These are phyloP conservation scores for Komagataella pastoris DNA, from an alignment of 805 yeast genomes.

Conservation along the genomic window DNA sequence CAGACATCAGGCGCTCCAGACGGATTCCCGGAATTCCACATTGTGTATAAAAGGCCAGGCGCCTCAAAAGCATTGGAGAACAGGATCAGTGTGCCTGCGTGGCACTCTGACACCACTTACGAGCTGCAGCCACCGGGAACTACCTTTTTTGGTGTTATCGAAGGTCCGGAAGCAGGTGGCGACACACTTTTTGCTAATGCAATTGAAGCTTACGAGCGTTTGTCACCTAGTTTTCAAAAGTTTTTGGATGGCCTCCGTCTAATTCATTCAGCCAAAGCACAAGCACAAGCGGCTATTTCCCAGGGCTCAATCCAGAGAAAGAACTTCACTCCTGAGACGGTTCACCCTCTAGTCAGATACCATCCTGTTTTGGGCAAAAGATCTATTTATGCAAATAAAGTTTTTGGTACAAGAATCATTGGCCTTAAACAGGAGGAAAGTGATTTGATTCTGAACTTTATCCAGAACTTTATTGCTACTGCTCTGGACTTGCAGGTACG, in stretches of 20 bases:
- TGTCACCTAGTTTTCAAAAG: slow-evolving; percentile 52
- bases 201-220: slow-evolving; percentile 55
- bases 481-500: slow-evolving; percentile 52
- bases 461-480: slow-evolving; percentile 37
- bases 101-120: slow-evolving; percentile 70
- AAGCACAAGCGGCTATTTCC: slow-evolving; percentile 39
- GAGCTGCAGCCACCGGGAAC: slow-evolving; percentile 64
- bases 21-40: slow-evolving; percentile 44
- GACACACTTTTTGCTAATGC: slow-evolving; percentile 72
- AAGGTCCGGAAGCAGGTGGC: slow-evolving; percentile 54
- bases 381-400: slow-evolving; percentile 35
- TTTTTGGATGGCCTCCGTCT: slow-evolving; percentile 50
- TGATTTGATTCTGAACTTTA: slow-evolving; percentile 41
- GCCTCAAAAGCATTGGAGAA: slow-evolving; percentile 24
- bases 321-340: slow-evolving; percentile 37
- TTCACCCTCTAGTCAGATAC: slow-evolving; percentile 59
- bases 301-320: slow-evolving; percentile 58
- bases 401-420: slow-evolving; percentile 52
- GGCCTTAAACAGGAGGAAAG: slow-evolving; percentile 68
- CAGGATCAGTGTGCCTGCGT: slow-evolving; percentile 17
- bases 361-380: slow-evolving; percentile 64
- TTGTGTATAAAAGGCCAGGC: slow-evolving; percentile 40
- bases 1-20: slow-evolving; percentile 64
- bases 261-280: slow-evolving; percentile 57
- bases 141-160: slow-evolving; percentile 53